These are phyloP conservation scores for Nakazawaea peltata DNA, from an alignment of 805 yeast genomes.

Conservation along the genomic window DNA sequence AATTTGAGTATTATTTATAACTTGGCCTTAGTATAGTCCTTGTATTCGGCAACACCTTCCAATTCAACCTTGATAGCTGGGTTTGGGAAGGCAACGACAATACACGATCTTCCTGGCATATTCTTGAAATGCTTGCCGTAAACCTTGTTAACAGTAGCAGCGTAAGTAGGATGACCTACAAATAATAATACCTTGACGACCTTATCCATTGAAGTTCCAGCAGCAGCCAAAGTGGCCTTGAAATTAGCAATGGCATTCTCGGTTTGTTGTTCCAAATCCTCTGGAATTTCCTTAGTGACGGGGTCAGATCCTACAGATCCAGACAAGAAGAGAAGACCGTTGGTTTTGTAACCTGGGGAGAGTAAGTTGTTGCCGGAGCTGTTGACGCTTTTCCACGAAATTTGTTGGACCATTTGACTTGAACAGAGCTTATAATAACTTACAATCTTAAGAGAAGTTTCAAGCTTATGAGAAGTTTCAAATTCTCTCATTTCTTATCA, in stretches of 20 bases:
- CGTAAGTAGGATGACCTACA: constrained; percentile 33
- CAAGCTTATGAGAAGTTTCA: too few species aligned
- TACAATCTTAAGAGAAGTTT: too few species aligned
- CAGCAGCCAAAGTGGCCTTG: constrained; percentile 29
- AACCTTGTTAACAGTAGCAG: constrained; percentile 34
- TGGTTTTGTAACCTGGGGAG: constrained; percentile 28
- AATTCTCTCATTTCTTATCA: too few species aligned
- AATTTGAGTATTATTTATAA: too few species aligned
- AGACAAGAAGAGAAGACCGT: constrained; percentile 23
- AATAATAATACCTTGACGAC: constrained; percentile 44
- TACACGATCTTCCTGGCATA: constrained; percentile 47
- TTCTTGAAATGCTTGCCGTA: constrained; percentile 37
- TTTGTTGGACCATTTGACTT: constrained; percentile 14
- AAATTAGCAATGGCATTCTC: constrained; percentile 35
- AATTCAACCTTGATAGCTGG: constrained; percentile 41
- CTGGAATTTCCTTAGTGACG: constrained; percentile 31
- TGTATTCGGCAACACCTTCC: constrained; percentile 35
- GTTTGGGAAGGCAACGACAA: constrained; percentile 44
- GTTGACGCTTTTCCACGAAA: constrained; percentile 28
- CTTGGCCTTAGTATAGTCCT: constrained; percentile 6
- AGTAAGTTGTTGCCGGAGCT: constrained; percentile 19
- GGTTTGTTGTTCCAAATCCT: constrained; percentile 36
- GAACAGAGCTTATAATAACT: too few species aligned
- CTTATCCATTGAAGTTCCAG: constrained; percentile 38
- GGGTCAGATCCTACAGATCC: constrained; percentile 17